phyloP scores from a whole-genome alignment of 495 filamentous ascomycete species.

The Xylaria venustula region DNA sequence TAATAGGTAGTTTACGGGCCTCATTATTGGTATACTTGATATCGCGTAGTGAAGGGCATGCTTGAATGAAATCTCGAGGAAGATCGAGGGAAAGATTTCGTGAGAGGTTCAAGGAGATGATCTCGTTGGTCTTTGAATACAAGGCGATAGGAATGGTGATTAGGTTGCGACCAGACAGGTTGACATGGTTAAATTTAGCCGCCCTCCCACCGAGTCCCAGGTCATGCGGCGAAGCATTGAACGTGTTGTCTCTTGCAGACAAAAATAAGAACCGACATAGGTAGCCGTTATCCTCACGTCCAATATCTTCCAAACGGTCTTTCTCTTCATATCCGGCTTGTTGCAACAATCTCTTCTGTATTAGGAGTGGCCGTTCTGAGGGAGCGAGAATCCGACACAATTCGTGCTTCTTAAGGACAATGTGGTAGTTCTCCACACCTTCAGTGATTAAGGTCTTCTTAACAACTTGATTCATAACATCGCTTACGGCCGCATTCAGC shows the following conservation, averaged over 20 bases:
- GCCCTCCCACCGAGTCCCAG: slow-evolving; percentile 75
- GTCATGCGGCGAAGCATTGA: slow-evolving; percentile 58
- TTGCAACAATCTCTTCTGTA: slow-evolving; percentile 90
- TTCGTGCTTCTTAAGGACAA: slow-evolving; percentile 90
- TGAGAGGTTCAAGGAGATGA: slow-evolving; percentile 91
- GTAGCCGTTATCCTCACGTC: slow-evolving; percentile 97
- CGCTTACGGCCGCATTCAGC: slow-evolving; percentile 77
- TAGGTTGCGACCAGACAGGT: slow-evolving; percentile 86
- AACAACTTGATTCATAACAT: slow-evolving; percentile 78
- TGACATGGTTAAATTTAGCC: slow-evolving; percentile 89
- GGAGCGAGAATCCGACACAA: slow-evolving; percentile 76
- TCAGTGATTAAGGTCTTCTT: slow-evolving; percentile 91
- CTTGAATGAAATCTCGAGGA: slow-evolving; percentile 94
- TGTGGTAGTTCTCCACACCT: slow-evolving; percentile 87
- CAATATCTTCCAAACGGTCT: slow-evolving; percentile 89
- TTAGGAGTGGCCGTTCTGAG: slow-evolving; percentile 79
- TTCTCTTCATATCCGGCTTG: slow-evolving; percentile 87
- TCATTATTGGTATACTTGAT: slow-evolving; percentile 95
- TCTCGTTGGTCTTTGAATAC: slow-evolving; percentile 87
- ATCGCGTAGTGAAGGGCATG: slow-evolving; percentile 86
- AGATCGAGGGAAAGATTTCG: slow-evolving; percentile 89
- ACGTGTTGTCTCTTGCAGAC: slow-evolving; percentile 82
- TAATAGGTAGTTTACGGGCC: slow-evolving; percentile 78
- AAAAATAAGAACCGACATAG: slow-evolving; percentile 93
- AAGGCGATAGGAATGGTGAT: slow-evolving; percentile 92